Conservation (phyloP, 2,329 filamentous ascomycete genomes). For the Ploettnerulaceae sp. region DNA sequence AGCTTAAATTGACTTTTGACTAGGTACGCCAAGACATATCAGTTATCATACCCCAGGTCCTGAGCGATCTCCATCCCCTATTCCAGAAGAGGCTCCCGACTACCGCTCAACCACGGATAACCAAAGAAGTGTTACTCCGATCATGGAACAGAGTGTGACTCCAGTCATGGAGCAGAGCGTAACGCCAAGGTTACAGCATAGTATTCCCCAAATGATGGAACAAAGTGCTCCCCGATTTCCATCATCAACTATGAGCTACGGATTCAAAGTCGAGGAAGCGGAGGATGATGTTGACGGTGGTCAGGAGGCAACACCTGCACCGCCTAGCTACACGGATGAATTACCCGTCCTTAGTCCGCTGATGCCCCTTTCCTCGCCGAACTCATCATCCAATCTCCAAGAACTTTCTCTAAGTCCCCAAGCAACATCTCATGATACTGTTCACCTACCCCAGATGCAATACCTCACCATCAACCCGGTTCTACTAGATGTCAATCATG, state of each 20-base stretch:
- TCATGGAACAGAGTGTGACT: conserved; percentile 5
- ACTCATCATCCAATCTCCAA: conserved; percentile 5
- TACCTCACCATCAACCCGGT: conserved; percentile 7
- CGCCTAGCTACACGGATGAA: conserved; percentile 5
- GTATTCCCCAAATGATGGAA: conserved; percentile 4
- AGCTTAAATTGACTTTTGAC: neutral
- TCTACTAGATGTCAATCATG: conserved; percentile 5
- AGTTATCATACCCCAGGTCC: conserved; percentile 7
- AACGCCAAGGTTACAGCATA: conserved; percentile 3
- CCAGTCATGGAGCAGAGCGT: conserved; percentile 1
- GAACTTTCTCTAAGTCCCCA: conserved; percentile 4
- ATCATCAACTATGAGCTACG: neutral
- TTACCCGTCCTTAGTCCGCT: conserved; percentile 8
- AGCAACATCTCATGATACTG: conserved; percentile 3
- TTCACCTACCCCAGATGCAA: conserved; percentile 3
- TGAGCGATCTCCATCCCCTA: conserved; percentile 8
- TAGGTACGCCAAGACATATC: conserved; percentile 11
- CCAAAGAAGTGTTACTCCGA: conserved; percentile 6
- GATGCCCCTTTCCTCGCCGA: conserved; percentile 7
- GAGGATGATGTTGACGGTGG: conserved; percentile 1
- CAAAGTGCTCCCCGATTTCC: neutral
- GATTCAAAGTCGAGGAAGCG: neutral
- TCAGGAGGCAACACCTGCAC: neutral
- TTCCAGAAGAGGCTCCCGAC: conserved; percentile 3
- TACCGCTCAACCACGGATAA: conserved; percentile 5